Conservation (phyloP, 2,329 filamentous ascomycete genomes). For the Paradendryphiella salina region DNA sequence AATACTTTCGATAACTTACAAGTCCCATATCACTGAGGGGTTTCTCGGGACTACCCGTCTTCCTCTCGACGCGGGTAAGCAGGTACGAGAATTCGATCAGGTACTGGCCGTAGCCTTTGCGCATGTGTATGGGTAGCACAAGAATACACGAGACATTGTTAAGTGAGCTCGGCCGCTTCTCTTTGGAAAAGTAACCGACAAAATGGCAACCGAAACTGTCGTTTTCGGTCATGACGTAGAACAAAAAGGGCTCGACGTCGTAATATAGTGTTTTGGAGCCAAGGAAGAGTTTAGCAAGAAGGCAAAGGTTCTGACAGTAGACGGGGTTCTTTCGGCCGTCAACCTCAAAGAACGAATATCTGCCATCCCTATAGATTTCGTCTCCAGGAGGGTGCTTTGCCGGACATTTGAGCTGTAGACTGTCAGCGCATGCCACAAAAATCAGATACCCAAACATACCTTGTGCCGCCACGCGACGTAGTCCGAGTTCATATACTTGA, state of each 20-base stretch:
- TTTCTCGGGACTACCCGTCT: constrained; percentile 95
- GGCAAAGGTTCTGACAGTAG: constrained; percentile 97
- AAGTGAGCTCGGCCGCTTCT: constrained; percentile 89
- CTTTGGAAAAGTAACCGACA: constrained; percentile 99
- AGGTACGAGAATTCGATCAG: constrained; percentile 99
- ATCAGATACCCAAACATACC: constrained; percentile 33
- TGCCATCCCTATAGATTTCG: constrained; percentile 91
- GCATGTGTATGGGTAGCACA: constrained; percentile 92
- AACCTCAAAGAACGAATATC: constrained; percentile 95
- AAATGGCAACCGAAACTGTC: constrained; percentile 92
- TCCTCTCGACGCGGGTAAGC: constrained; percentile 86
- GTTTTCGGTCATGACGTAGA: constrained; percentile 95
- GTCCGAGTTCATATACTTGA: constrained; percentile 99
- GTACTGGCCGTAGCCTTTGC: constrained; percentile 94
- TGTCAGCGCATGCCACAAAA: constrained; percentile 26
- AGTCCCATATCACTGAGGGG: constrained; percentile 97
- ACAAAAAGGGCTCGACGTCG: constrained; percentile 94
- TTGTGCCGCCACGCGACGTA: constrained; percentile 98
- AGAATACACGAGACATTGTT: constrained; percentile 99
- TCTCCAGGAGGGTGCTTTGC: constrained; percentile 96
- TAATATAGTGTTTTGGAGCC: constrained; percentile 98
- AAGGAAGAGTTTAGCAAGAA: constrained; percentile 95
- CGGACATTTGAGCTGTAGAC: constrained; percentile 71
- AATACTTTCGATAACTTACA: constrained; percentile 96
- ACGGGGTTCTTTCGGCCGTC: constrained; percentile 95